Evolutionary conservation across 495 filamentous ascomycete species (phyloP), one percentile per base, ranked within the genome.

Genomic region (Aspergillus nidulans): DNA sequence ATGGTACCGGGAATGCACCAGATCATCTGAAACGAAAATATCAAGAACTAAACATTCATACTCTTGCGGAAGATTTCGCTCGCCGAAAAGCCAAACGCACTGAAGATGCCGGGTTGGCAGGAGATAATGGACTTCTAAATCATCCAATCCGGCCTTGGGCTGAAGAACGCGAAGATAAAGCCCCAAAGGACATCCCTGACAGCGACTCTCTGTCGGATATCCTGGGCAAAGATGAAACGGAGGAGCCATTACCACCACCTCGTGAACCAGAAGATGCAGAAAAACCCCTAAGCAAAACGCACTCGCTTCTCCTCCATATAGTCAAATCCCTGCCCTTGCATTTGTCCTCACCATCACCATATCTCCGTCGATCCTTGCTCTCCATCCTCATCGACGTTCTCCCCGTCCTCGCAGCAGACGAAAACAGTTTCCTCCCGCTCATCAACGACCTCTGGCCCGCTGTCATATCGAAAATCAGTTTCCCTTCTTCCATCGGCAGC

Each of bases 381-480:
- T 77, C 78, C 32, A 85, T 97, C 7, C 78, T 96, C 26, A 68
- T 78, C 19, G 86, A 85, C 4, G 82, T 88, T 8, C 75, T 85
- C 10, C 82, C 85, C 0, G 77, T 84, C 3, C 79, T 97, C 2
- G 81, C 86, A 1, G 74, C 77, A 0, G 84, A 94, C 61, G 87
- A 95, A 64, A 82, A 88, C 45, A 82, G 81, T 12, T 96, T 95
- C 64, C 76, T 98, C 1, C 94, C 94, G 0, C 76, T 97, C 3
- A 84, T 97, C 43, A 90, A 96, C 65, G 87, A 88, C 4, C 70
- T 97, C 21, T 98, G 91, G 90, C 90, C 91, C 0, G 82, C 89
- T 5, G 73, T 95, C 9, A 69, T 88, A 0, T 69, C 80, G 4
- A 79, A 89, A 30, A 77, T 97, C 30, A 64, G 56, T 15, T 70